A percentile compares a stretch with the other conserved stretches of the same genome.
phyloP scores from a whole-genome alignment of 148 eudicot genomes.

The Rhododendron griersonianum region DNA sequence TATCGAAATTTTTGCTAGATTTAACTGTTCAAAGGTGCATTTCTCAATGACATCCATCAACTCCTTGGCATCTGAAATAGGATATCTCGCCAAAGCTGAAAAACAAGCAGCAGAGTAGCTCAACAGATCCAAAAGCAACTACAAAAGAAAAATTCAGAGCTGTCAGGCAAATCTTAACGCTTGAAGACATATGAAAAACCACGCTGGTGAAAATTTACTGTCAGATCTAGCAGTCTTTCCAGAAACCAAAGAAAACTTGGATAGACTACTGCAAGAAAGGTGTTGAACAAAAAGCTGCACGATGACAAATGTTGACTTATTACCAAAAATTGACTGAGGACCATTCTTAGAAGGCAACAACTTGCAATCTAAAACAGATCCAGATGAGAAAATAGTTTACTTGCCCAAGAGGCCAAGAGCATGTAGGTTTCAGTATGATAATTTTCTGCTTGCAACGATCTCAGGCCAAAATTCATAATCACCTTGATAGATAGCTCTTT shows the following conservation, averaged over 20 bases:
- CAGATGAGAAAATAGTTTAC: neutral
- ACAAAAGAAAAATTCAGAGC: slow-evolving; percentile 17
- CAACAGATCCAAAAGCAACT: slow-evolving; percentile 69
- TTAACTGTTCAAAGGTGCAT: slow-evolving; percentile 52
- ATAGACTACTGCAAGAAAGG: neutral
- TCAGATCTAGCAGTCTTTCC: neutral
- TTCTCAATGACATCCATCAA: slow-evolving; percentile 46
- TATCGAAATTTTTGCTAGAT: slow-evolving; percentile 52
- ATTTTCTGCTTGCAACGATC: neutral
- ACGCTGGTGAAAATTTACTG: neutral
- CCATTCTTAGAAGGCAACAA: neutral
- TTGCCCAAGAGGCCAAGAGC: neutral
- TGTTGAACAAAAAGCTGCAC: neutral
- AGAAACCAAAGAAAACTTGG: neutral
- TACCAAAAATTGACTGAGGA: neutral
- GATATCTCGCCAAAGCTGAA: slow-evolving; percentile 52
- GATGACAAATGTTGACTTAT: neutral
- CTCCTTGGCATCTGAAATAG: slow-evolving; percentile 40
- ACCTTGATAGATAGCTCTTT: neutral
- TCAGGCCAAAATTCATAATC: neutral
- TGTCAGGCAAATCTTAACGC: slow-evolving; percentile 2
- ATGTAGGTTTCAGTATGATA: neutral
- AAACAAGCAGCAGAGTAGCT: slow-evolving; percentile 62
- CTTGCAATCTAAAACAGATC: neutral
- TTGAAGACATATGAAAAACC: neutral